Conservation (phyloP, 441 rosid species). For the Jatropha multifida region DNA sequence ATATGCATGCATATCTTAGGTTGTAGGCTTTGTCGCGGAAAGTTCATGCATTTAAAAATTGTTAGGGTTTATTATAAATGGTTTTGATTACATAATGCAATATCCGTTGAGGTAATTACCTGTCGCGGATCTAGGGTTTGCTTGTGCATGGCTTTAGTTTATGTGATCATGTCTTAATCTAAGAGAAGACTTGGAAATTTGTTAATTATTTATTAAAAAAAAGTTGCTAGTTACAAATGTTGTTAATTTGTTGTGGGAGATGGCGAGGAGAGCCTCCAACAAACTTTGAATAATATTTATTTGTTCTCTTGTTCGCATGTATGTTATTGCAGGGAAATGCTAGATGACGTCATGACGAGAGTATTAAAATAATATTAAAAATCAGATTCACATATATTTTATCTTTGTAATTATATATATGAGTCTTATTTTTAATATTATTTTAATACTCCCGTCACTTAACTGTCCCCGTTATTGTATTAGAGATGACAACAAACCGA, state of each 20-base stretch:
- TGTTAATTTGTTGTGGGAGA: slow-evolving; percentile 49
- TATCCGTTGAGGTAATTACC: slow-evolving; percentile 35
- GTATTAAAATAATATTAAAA: no score
- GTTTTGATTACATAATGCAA: slow-evolving; percentile 21
- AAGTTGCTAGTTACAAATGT: slow-evolving; percentile 25
- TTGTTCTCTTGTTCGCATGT: no score
- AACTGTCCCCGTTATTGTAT: no score
- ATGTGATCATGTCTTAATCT: slow-evolving; percentile 19
- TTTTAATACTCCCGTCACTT: no score
- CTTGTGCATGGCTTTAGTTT: slow-evolving; percentile 39
- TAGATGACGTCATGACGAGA: no score
- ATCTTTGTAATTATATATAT: no score
- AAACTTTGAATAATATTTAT: slow-evolving; percentile 40
- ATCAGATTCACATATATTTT: no score
- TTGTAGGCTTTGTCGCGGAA: slow-evolving; percentile 12
- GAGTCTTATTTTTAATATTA: no score
- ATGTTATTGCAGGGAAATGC: no score
- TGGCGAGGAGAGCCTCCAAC: slow-evolving; percentile 34
- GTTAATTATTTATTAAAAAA: background rate
- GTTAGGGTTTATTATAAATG: background rate
- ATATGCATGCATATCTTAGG: background rate
- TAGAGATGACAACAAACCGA: no score
- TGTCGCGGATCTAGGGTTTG: slow-evolving; percentile 41
- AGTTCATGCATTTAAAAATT: slow-evolving; percentile 17
- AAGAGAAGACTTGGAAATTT: slow-evolving; percentile 31